These are phyloP conservation scores for Sarocladium oryzae DNA, from an alignment of 2,329 filamentous ascomycete genomes.

Conservation along the genomic window DNA sequence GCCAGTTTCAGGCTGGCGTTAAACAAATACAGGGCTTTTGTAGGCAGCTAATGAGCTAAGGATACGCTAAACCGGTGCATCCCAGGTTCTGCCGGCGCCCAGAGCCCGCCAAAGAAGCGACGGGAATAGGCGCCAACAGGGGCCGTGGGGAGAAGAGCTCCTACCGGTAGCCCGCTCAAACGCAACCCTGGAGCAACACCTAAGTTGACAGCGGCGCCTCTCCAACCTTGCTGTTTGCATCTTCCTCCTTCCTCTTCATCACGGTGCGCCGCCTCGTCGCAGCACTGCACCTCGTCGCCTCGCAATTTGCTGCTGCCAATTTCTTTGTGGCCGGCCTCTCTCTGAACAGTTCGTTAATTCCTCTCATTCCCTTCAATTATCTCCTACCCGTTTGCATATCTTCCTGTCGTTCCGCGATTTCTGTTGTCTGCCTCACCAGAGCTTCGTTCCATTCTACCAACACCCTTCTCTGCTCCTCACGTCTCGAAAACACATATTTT, in stretches of 20 bases:
- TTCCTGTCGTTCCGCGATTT: conserved; percentile 11
- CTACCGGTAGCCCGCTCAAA: neutral
- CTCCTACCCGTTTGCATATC: conserved; percentile 13
- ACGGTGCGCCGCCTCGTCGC: conserved; percentile 9
- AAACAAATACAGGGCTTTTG: neutral
- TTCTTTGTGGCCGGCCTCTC: conserved; percentile 13
- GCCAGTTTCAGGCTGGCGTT: neutral
- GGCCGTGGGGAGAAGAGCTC: neutral
- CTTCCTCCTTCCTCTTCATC: conserved; percentile 5
- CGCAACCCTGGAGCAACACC: neutral
- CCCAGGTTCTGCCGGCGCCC: conserved; percentile 2
- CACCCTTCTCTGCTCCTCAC: conserved; percentile 21
- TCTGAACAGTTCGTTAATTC: conserved; percentile 25
- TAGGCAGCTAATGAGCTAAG: neutral
- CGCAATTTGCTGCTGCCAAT: neutral
- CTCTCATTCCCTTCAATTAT: conserved; percentile 12
- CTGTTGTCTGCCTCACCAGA: conserved; percentile 7
- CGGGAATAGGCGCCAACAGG: neutral
- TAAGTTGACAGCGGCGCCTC: neutral
- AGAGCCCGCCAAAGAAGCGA: neutral
- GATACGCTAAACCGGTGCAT: neutral
- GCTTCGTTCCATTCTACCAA: conserved; percentile 15
- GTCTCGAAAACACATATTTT: conserved; percentile 14
- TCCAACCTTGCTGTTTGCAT: neutral
- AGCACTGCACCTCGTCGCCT: conserved; percentile 6